Base-by-base conservation (phyloP, 2,329 filamentous ascomycete genomes). In the Phymatotrichopsis omnivora region DNA sequence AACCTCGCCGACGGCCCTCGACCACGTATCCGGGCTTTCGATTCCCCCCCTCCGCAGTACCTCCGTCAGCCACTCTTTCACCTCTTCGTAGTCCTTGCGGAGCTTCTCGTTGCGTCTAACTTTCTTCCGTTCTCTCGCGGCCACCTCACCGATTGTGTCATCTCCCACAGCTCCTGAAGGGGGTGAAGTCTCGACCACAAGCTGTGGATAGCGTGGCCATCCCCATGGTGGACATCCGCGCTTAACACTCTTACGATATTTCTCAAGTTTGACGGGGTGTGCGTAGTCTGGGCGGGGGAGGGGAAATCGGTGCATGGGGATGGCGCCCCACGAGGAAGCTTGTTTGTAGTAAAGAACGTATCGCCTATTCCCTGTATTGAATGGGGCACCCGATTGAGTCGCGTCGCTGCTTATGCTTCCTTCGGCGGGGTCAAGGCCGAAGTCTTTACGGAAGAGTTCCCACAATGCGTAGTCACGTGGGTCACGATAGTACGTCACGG, bases 361-460 rank as follows among this genome's bases (percentile, higher is more conserved):
- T 17, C 27, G 24, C 8, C 17, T 16, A 12, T 7, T 20, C 16
- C 27, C 8, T 20, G 22, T 16, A n/a, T 4, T 22, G 12, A 7
- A 6, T n/a, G n/a, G n/a, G 16, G 20, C 25, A 10, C 27, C 14
- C 24, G n/a, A n/a, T n/a, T n/a, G n/a, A n/a, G n/a, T n/a, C n/a
- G n/a, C n/a, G n/a, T n/a, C n/a, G n/a, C n/a, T n/a, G n/a, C n/a
- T n/a, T n/a, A n/a, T n/a, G n/a, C 20, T 37, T 19, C 7, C 11
- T 16, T 34, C 20, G 7, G 7, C 7, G 7, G 16, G 22, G 11
- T 35, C 11, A 17, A 49, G 36, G 7, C 23, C 42, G 11, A 49
- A 49, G 12, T 49, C 46, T 14, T 30, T 45, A 30, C 46, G 45
- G 16, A 49, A 49, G 10, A 49, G 7, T 12, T 45, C 42, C 14